A percentile compares a stretch with the other conserved stretches of the same genome.
These are phyloP conservation scores for Andrographis paniculata DNA, from an alignment of 305 asterid species.

Conservation along the genomic window DNA sequence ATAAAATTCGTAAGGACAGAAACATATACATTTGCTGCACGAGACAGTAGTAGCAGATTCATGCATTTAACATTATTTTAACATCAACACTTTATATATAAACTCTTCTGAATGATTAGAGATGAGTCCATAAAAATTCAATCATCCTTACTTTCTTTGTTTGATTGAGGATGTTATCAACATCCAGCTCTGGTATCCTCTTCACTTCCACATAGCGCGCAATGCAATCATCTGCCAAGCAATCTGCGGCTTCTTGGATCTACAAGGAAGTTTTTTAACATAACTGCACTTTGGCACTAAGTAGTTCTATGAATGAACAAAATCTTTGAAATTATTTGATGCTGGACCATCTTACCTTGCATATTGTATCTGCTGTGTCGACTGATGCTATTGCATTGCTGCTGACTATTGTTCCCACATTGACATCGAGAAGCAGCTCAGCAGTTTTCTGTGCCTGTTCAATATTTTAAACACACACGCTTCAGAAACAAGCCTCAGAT, in stretches of 20 bases:
- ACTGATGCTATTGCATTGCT: slow-evolving; percentile 51
- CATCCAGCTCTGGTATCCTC: slow-evolving; percentile 44
- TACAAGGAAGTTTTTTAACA: slow-evolving; percentile 17
- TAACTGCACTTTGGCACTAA: slow-evolving; percentile 5
- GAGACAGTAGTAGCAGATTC: too few species aligned
- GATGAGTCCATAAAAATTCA: background rate
- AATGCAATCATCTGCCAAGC: slow-evolving; percentile 74
- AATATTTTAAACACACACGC: background rate
- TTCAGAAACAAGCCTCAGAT: background rate
- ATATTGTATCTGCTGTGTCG: slow-evolving; percentile 71
- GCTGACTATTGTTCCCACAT: slow-evolving; percentile 52
- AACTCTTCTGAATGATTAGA: too few species aligned
- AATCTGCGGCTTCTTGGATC: slow-evolving; percentile 97
- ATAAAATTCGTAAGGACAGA: too few species aligned
- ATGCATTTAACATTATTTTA: too few species aligned
- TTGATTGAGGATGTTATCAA: slow-evolving; percentile 45
- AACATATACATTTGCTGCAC: too few species aligned
- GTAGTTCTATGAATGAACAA: background rate
- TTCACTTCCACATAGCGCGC: slow-evolving; percentile 66
- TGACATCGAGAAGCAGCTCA: slow-evolving; percentile 81
- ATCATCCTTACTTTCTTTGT: slow-evolving; percentile 46
- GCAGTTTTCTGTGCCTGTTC: slow-evolving; percentile 88
- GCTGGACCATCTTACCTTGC: slow-evolving; percentile 40
- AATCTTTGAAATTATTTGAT: background rate
- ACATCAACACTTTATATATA: too few species aligned